A percentile compares a stretch with the other conserved stretches of the same genome.
Conservation (phyloP, 208 protist species). For the Trypanosoma theileri region DNA sequence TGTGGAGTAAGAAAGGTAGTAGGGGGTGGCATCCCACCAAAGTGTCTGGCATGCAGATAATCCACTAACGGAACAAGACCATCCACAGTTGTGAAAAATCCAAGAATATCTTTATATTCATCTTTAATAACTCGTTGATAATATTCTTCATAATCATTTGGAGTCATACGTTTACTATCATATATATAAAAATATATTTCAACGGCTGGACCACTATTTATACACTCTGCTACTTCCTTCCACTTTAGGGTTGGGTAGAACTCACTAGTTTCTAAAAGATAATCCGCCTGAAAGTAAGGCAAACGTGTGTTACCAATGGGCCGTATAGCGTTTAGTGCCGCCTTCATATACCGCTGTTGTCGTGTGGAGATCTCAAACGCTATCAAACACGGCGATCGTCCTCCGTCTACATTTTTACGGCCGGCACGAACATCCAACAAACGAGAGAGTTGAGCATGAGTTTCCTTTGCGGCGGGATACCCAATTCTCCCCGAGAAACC, state of each 20-base stretch:
- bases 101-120: conserved; percentile 59
- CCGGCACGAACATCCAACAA: too few relatives aligned
- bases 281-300: conserved; percentile 25
- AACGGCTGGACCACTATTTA: conserved; percentile 31
- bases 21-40: conserved; percentile 16
- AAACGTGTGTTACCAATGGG: conserved; percentile 17
- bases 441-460: too few relatives aligned
- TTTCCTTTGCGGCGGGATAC: too few relatives aligned
- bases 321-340: conserved; percentile 18
- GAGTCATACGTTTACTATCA: too few relatives aligned
- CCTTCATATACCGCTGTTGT: conserved; percentile 41
- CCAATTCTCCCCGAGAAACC: not conserved
- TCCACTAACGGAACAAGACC: conserved; percentile 58
- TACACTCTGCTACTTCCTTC: conserved; percentile 26
- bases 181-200: conserved; percentile 30
- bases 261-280: conserved; percentile 12
- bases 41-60: conserved; percentile 50
- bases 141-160: conserved; percentile 39
- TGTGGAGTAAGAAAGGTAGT: not conserved
- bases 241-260: conserved; percentile 33
- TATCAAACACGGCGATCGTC: conserved; percentile 42
- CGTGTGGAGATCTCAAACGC: conserved; percentile 43
- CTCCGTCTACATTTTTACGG: conserved; percentile 19
- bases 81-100: conserved; percentile 59
- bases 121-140: conserved; percentile 52